Evolutionary conservation across 441 rosid species (phyloP), one percentile per base, ranked within the genome.

Genomic region (Populus hybrid): DNA sequence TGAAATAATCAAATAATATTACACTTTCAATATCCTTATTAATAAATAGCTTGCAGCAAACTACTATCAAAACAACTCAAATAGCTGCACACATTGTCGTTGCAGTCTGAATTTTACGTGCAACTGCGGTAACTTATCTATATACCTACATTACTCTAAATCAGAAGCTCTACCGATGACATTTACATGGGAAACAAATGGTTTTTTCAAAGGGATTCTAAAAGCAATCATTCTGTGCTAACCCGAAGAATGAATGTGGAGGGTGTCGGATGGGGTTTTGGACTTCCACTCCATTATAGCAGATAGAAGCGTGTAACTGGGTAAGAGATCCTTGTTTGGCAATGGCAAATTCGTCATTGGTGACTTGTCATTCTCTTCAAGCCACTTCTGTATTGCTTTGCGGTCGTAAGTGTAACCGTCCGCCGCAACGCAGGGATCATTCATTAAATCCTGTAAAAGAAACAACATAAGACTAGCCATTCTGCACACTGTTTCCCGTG

Each of bases 351-450:
- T 89, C 14, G 98, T 91, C 88, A 89, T 79, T 9, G 98, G 98
- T 6, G 99, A 95, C 40, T 79, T 85, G 29, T 87, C 90, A 36
- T 88, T 87, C 72, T 79, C 85, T 81, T 85, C 80, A 33, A 92
- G 80, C 95, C 93, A 95, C 79, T 86, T 88, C 87, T 85, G 84
- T 0, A 95, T 91, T n/a, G 94, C 94, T 79, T 71, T 82, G 59
- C 89, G 87, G 69, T 95, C 97, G 3, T 95, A 92, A 7, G 92
- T 91, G 83, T 92, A 93, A n/a, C 99, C 99, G 78, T 95, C 98
- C 14, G 97, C 84, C 38, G 99, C 98, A 64, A 95, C 98, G 83
- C 91, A 90, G 33, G 99, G 98, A 31, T 89, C 92, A n/a, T 86
- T 82, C 94, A 92, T 95, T 6, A 93, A 86, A 56, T 89, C 97